Percentiles rank a stretch among this genome's conserved stretches.
phyloP scores from a whole-genome alignment of 306 rosid genomes.

The Vigna hirtella region DNA sequence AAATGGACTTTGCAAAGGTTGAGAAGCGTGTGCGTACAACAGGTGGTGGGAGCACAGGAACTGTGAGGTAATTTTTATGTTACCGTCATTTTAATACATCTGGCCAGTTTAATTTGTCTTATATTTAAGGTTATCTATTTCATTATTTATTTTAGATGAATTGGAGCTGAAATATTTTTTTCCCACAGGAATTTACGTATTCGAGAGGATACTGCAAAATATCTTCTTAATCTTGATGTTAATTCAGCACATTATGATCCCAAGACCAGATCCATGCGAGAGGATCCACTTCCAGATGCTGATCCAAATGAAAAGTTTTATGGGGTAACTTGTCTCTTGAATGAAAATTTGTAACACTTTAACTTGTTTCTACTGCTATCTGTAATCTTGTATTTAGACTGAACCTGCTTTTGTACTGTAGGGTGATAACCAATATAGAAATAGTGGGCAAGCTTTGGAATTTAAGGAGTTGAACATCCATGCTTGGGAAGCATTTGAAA shows the following conservation, averaged over 20 bases:
- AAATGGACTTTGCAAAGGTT: slow-evolving; percentile 83
- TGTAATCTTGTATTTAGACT: not conserved
- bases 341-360: not conserved
- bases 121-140: not conserved
- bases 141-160: not conserved
- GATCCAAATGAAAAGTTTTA: slow-evolving; percentile 76
- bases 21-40: slow-evolving; percentile 83
- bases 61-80: slow-evolving; percentile 44
- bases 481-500: slow-evolving; percentile 48
- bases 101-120: not conserved
- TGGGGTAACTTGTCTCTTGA: slow-evolving; percentile 42
- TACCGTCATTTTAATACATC: not conserved
- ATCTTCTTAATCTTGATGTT: slow-evolving; percentile 48
- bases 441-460: slow-evolving; percentile 47
- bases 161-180: slow-evolving; percentile 23
- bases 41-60: slow-evolving; percentile 83
- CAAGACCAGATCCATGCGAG: slow-evolving; percentile 72
- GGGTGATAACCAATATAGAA: slow-evolving; percentile 62
- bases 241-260: slow-evolving; percentile 45
- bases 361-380: not conserved
- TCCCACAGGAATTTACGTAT: slow-evolving; percentile 45
- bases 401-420: slow-evolving; percentile 1
- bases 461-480: slow-evolving; percentile 46
- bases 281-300: slow-evolving; percentile 78
- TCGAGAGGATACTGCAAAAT: slow-evolving; percentile 48